Conservation (phyloP, 441 rosid species). For the Adansonia grandidieri region DNA sequence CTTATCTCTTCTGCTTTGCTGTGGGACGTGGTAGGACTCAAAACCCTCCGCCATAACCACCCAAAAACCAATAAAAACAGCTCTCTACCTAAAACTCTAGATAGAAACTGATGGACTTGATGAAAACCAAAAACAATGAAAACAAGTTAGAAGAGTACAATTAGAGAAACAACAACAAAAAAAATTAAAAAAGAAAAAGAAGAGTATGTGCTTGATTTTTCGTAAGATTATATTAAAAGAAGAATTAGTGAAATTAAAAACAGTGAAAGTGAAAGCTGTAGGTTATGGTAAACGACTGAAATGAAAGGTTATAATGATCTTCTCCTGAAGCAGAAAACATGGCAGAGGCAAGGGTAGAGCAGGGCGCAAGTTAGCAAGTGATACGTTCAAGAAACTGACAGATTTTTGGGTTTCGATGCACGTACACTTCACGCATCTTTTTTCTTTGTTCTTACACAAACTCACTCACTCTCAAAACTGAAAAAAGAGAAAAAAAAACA, state of each 20-base stretch:
- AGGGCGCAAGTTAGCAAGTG: conserved; percentile 33
- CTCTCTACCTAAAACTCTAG: not conserved
- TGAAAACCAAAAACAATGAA: not conserved
- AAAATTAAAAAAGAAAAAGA: not conserved
- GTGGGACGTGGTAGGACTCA: conserved; percentile 79
- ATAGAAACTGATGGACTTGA: conserved; percentile 9
- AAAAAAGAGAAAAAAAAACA: not conserved
- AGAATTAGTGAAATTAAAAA: conserved; percentile 24
- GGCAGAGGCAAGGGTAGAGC: conserved; percentile 32
- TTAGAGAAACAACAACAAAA: not conserved
- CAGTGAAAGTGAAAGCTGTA: conserved; percentile 52
- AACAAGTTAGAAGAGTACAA: not conserved
- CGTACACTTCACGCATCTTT: conserved; percentile 30
- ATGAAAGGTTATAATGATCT: conserved; percentile 52
- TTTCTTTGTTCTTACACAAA: conserved; percentile 14
- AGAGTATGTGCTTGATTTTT: not conserved
- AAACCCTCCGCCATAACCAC: conserved; percentile 65
- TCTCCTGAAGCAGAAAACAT: conserved; percentile 36
- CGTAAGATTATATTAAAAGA: not conserved
- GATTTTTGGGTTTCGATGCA: conserved; percentile 20
- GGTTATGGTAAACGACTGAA: conserved; percentile 38
- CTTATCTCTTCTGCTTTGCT: conserved; percentile 75
- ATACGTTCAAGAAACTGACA: conserved; percentile 34
- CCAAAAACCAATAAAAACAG: not conserved
- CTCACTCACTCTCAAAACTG: not conserved